These are phyloP conservation scores for Carex littledalei DNA, from an alignment of 176 grass and related monocot species.

Conservation along the genomic window DNA sequence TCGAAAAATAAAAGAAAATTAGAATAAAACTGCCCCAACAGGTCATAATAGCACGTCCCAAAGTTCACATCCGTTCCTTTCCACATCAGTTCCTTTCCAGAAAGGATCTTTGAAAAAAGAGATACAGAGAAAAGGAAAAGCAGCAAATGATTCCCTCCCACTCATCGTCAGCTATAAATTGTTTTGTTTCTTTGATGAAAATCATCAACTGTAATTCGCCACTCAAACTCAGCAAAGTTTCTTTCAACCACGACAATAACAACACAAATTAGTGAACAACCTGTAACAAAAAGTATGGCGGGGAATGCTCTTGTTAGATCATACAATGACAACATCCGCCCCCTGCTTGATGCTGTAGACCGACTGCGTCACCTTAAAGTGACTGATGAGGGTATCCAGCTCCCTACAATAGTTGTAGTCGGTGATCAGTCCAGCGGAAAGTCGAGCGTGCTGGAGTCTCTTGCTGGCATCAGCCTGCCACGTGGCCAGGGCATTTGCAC, in stretches of 20 bases:
- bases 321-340: conserved; percentile 9
- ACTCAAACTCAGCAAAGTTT: not conserved
- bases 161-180: no score
- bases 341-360: not conserved
- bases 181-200: no score
- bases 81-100: no score
- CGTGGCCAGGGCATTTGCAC: conserved; percentile 33
- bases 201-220: no score
- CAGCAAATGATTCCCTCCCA: no score
- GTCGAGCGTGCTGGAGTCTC: conserved; percentile 27
- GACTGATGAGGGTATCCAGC: conserved; percentile 13
- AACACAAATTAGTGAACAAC: not conserved
- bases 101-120: no score
- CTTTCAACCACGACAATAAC: not conserved
- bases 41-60: no score
- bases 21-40: not conserved
- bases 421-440: conserved; percentile 8
- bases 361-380: not conserved
- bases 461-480: conserved; percentile 33
- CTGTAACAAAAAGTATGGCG: not conserved
- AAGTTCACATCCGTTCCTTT: no score
- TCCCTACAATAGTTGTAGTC: conserved; percentile 4
- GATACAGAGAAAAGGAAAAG: no score
- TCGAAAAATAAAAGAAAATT: no score
- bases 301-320: not conserved